phyloP scores from a whole-genome alignment of 495 filamentous ascomycete genomes.

The Talaromyces adpressus region DNA sequence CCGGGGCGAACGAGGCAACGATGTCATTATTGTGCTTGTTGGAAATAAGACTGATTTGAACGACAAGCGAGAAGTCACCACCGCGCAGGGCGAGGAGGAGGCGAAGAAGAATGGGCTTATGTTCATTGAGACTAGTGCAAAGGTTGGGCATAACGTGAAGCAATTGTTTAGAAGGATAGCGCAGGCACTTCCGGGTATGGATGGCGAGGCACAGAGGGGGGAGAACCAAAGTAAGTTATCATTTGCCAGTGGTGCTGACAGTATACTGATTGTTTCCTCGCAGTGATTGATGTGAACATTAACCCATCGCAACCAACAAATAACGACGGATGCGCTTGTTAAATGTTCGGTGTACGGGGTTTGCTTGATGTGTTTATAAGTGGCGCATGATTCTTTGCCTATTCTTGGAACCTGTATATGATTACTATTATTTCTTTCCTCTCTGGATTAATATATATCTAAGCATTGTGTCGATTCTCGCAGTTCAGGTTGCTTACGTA shows the following conservation, averaged over 20 bases:
- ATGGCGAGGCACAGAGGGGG: conserved; percentile 62
- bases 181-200: conserved; percentile 96
- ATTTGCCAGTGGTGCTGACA: neutral
- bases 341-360: conserved; percentile 15
- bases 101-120: conserved; percentile 95
- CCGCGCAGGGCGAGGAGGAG: conserved; percentile 91
- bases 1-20: conserved; percentile 89
- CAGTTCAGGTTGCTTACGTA: neutral
- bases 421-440: conserved; percentile 12
- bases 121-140: conserved; percentile 98
- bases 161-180: conserved; percentile 93
- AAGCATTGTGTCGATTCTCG: conserved; percentile 8
- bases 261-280: conserved; percentile 15
- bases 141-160: conserved; percentile 97
- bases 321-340: conserved; percentile 82
- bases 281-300: conserved; percentile 95
- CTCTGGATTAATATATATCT: conserved; percentile 18
- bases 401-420: conserved; percentile 31
- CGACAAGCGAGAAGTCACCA: conserved; percentile 94
- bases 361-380: conserved; percentile 8
- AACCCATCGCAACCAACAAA: conserved; percentile 59
- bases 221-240: conserved; percentile 56
- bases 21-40: conserved; percentile 97
- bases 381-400: conserved; percentile 1
- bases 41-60: conserved; percentile 99